A percentile compares a stretch with the other conserved stretches of the same genome.
Evolutionary conservation across 2,329 filamentous ascomycete genomes (phyloP).

Genomic region (Monosporascus sp.): DNA sequence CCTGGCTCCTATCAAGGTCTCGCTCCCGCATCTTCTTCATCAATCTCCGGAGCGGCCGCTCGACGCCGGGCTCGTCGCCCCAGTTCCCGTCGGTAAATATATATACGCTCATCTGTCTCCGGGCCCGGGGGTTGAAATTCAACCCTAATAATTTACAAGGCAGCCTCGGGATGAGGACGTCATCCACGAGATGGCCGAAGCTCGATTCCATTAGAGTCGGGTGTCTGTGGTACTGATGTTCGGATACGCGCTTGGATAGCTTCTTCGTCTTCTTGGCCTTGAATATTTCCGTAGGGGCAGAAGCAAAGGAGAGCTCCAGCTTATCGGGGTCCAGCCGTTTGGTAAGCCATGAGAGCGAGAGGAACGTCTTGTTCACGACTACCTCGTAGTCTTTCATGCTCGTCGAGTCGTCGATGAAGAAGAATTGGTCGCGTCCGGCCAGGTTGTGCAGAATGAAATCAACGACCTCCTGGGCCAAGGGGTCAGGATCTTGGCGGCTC

Average conservation of each 20-base stretch:
- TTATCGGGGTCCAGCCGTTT: slow-evolving; percentile 8
- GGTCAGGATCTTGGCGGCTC: background rate
- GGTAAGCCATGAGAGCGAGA: slow-evolving; percentile 4
- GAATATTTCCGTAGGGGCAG: background rate
- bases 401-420: slow-evolving; percentile 17
- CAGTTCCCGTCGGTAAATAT: slow-evolving; percentile 13
- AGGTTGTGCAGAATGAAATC: slow-evolving; percentile 8
- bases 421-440: slow-evolving; percentile 11
- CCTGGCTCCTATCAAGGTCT: slow-evolving; percentile 5
- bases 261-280: slow-evolving; percentile 1
- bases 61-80: slow-evolving; percentile 7
- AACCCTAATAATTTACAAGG: slow-evolving; percentile 5
- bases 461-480: slow-evolving; percentile 2
- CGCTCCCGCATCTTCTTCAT: slow-evolving; percentile 2
- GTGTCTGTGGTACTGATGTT: slow-evolving; percentile 1
- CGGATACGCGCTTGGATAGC: slow-evolving; percentile 1
- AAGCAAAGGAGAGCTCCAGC: slow-evolving; percentile 11
- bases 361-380: slow-evolving; percentile 5
- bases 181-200: slow-evolving; percentile 5
- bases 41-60: slow-evolving; percentile 4
- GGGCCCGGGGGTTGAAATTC: slow-evolving; percentile 4
- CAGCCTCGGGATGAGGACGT: slow-evolving; percentile 7
- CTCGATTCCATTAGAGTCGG: slow-evolving; percentile 8
- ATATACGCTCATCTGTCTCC: slow-evolving; percentile 6
- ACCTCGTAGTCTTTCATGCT: slow-evolving; percentile 9